Conservation (phyloP, 2,329 filamentous ascomycete genomes). For the Xylariales sp. region DNA sequence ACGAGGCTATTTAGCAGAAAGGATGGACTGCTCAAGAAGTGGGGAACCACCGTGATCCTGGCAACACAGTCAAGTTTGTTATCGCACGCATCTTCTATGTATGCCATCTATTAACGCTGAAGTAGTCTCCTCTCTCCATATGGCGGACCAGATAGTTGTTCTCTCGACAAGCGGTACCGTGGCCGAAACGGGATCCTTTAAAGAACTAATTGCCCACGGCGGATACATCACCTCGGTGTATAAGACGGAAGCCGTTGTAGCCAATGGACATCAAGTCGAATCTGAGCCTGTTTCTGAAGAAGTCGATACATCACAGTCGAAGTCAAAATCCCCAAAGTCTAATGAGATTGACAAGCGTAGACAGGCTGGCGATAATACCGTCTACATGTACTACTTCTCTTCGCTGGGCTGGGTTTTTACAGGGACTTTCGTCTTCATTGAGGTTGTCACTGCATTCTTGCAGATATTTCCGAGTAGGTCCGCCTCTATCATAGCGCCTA, state of each 20-base stretch:
- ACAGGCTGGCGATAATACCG: slow-evolving; percentile 5
- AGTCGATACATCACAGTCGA: too few relatives aligned
- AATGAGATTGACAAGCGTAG: slow-evolving; percentile 4
- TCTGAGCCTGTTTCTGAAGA: neutral
- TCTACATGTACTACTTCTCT: slow-evolving; percentile 7
- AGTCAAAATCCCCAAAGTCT: neutral
- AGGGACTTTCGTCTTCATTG: slow-evolving; percentile 4
- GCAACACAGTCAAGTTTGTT: slow-evolving; percentile 1
- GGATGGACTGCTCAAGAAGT: slow-evolving; percentile 22
- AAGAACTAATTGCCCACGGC: neutral
- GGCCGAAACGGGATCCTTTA: slow-evolving; percentile 2
- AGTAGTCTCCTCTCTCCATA: slow-evolving; percentile 2
- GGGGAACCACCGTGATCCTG: slow-evolving; percentile 20
- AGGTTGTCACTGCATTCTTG: slow-evolving; percentile 4
- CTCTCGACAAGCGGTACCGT: neutral
- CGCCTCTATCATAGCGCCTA: neutral
- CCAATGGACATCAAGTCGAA: neutral
- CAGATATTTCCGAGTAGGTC: slow-evolving; percentile 2
- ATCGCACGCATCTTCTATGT: neutral
- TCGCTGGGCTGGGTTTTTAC: slow-evolving; percentile 7
- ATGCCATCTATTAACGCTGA: neutral
- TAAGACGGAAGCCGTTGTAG: neutral
- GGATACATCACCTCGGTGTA: neutral
- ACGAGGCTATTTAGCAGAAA: slow-evolving; percentile 23
- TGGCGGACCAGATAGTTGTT: slow-evolving; percentile 3